These are phyloP conservation scores for Anisogramma anomala DNA, from an alignment of 2,329 filamentous ascomycete genomes.

Conservation along the genomic window DNA sequence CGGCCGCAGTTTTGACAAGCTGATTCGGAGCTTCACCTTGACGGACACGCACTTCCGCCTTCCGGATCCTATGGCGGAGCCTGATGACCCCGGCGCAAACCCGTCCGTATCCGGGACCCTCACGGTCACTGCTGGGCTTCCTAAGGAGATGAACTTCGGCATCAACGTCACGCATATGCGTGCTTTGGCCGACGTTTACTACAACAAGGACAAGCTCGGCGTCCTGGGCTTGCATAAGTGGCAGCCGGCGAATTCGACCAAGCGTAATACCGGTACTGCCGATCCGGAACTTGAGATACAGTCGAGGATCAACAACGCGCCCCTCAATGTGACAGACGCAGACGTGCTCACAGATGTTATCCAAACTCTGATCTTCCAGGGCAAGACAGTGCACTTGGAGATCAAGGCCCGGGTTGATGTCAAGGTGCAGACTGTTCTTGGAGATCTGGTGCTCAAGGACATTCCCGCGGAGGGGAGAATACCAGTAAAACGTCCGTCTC, in stretches of 20 bases:
- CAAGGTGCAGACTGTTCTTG: slow-evolving; percentile 69
- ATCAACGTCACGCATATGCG: slow-evolving; percentile 66
- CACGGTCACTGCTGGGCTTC: slow-evolving; percentile 64
- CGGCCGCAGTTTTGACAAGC: slow-evolving; percentile 65
- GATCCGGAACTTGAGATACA: slow-evolving; percentile 59
- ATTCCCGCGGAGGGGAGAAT: slow-evolving; percentile 80
- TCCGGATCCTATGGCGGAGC: slow-evolving; percentile 68
- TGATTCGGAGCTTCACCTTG: slow-evolving; percentile 81
- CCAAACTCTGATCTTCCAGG: slow-evolving; percentile 68
- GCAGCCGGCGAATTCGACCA: slow-evolving; percentile 75
- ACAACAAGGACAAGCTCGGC: slow-evolving; percentile 66
- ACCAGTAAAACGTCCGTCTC: slow-evolving; percentile 84
- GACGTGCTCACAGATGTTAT: slow-evolving; percentile 71
- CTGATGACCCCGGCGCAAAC: slow-evolving; percentile 57
- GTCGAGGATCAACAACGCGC: slow-evolving; percentile 65
- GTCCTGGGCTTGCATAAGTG: slow-evolving; percentile 68
- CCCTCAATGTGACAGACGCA: slow-evolving; percentile 70
- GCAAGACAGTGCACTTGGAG: slow-evolving; percentile 54
- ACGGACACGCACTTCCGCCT: slow-evolving; percentile 76
- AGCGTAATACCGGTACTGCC: slow-evolving; percentile 45
- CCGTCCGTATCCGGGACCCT: slow-evolving; percentile 77
- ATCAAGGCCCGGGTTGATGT: slow-evolving; percentile 76
- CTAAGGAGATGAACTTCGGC: slow-evolving; percentile 76
- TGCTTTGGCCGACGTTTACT: slow-evolving; percentile 70
- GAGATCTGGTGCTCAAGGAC: slow-evolving; percentile 66